Evolutionary conservation across 2,329 filamentous ascomycete species (phyloP).

Genomic region (Exophiala aquamarina): DNA sequence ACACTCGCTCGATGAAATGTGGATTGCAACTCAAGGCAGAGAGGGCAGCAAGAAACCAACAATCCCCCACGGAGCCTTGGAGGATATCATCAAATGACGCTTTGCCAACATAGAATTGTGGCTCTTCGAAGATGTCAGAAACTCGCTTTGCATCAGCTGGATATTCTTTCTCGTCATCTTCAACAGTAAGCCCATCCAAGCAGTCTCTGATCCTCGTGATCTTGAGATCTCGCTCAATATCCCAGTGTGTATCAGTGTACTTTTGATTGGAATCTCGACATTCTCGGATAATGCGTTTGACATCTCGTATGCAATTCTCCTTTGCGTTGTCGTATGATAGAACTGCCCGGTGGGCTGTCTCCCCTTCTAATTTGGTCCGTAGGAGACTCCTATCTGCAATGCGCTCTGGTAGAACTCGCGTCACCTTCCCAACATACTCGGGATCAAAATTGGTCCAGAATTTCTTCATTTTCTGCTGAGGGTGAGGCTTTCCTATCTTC

Average conservation of each 20-base stretch:
- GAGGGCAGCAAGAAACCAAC: conserved; percentile 81
- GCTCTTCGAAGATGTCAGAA: conserved; percentile 72
- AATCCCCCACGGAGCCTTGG: conserved; percentile 69
- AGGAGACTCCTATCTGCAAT: conserved; percentile 60
- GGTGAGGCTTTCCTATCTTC: conserved; percentile 53
- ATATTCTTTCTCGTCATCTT: conserved; percentile 39
- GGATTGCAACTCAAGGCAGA: conserved; percentile 74
- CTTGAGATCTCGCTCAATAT: conserved; percentile 76
- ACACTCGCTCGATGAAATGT: conserved; percentile 71
- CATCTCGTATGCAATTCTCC: conserved; percentile 64
- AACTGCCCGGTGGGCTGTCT: conserved; percentile 57
- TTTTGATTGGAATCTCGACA: conserved; percentile 79
- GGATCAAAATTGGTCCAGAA: conserved; percentile 75
- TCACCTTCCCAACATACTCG: conserved; percentile 70
- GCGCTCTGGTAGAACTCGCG: conserved; percentile 64
- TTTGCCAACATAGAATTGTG: conserved; percentile 75
- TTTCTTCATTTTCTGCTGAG: conserved; percentile 68
- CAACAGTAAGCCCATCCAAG: conserved; percentile 46
- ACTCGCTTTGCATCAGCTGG: conserved; percentile 77
- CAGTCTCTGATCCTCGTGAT: conserved; percentile 47
- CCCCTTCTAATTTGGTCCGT: conserved; percentile 58
- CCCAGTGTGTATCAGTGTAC: conserved; percentile 86
- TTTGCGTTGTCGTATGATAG: conserved; percentile 73
- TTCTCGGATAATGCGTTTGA: conserved; percentile 59
- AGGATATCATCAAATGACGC: conserved; percentile 75